A percentile compares a stretch with the other conserved stretches of the same genome.
Conservation (phyloP, 192 early-diverging fungal species). For the Kickxella alabastrina region DNA sequence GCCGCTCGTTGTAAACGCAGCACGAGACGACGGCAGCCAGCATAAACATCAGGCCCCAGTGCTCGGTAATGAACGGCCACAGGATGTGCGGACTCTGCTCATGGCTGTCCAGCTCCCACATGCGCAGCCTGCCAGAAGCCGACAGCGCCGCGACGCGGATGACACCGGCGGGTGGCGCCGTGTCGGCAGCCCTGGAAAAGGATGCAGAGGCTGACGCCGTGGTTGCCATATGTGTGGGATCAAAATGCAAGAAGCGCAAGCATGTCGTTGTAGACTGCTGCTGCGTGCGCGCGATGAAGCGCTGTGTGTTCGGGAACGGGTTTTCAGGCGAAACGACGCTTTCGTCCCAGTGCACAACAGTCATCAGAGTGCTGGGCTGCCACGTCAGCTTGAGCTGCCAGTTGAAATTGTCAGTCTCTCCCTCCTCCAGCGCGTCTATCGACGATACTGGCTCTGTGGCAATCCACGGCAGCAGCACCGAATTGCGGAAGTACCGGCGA, state of each 20-base stretch:
- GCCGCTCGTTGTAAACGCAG: slow-evolving; percentile 50
- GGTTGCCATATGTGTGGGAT: slow-evolving; percentile 22
- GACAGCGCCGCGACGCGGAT: slow-evolving; percentile 33
- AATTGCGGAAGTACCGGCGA: slow-evolving; percentile 39
- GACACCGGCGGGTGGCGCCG: background rate
- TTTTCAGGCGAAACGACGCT: slow-evolving; percentile 36
- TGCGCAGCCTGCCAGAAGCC: slow-evolving; percentile 24
- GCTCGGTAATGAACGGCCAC: slow-evolving; percentile 50
- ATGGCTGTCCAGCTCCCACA: slow-evolving; percentile 49
- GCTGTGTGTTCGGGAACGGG: slow-evolving; percentile 37
- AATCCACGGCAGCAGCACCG: slow-evolving; percentile 16
- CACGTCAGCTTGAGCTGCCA: slow-evolving; percentile 47
- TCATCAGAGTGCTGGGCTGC: slow-evolving; percentile 37
- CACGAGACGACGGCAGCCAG: slow-evolving; percentile 40
- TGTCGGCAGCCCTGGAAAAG: background rate
- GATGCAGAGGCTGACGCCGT: background rate
- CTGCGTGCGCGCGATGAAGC: slow-evolving; percentile 26
- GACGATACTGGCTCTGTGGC: slow-evolving; percentile 42
- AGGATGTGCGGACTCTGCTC: slow-evolving; percentile 41
- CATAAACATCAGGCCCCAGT: slow-evolving; percentile 52
- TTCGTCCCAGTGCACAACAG: slow-evolving; percentile 40
- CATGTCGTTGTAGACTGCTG: slow-evolving; percentile 35
- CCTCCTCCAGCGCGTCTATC: slow-evolving; percentile 40
- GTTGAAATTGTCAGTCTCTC: slow-evolving; percentile 42
- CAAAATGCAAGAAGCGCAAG: slow-evolving; percentile 43